Percentiles rank a stretch among this genome's conserved stretches.
Evolutionary conservation across 225 moss, liverwort and hornwort genomes (phyloP).

Genomic region (Pseudoscleropodium purum): DNA sequence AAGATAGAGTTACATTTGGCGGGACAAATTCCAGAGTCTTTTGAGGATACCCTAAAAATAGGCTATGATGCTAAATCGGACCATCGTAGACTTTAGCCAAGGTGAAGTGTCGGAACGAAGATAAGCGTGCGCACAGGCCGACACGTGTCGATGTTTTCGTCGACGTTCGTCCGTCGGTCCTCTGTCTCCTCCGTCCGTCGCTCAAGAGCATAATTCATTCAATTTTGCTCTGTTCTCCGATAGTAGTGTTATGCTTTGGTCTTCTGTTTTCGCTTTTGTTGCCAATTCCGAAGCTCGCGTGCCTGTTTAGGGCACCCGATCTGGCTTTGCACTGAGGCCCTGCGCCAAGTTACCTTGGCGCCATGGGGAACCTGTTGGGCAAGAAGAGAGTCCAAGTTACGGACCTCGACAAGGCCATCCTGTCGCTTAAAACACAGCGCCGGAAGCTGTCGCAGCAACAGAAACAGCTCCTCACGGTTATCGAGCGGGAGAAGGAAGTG

Average conservation of each 20-base stretch:
- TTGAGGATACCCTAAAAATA: neutral
- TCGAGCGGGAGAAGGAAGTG: constrained; percentile 75
- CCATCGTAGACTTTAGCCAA: neutral
- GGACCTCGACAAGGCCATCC: constrained; percentile 68
- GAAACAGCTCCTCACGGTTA: constrained; percentile 75
- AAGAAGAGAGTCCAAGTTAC: constrained; percentile 89
- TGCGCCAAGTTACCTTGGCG: neutral
- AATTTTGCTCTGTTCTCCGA: neutral
- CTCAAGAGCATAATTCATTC: neutral
- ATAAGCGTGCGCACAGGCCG: neutral
- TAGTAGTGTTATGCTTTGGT: no score
- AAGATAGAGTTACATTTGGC: no score
- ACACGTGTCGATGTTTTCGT: neutral
- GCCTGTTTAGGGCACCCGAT: neutral
- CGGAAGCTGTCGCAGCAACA: constrained; percentile 65
- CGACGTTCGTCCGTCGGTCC: neutral
- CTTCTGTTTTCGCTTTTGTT: neutral
- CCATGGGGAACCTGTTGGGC: constrained; percentile 76
- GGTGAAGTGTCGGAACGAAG: neutral
- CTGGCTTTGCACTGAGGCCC: neutral
- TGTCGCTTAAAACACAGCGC: constrained; percentile 76
- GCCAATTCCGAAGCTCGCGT: neutral
- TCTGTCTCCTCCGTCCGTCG: neutral
- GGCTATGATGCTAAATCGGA: neutral
- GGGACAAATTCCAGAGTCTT: neutral